Evolutionary conservation across 352 stramenopile genomes (phyloP).

Genomic region (Globisporangium sylvaticum): DNA sequence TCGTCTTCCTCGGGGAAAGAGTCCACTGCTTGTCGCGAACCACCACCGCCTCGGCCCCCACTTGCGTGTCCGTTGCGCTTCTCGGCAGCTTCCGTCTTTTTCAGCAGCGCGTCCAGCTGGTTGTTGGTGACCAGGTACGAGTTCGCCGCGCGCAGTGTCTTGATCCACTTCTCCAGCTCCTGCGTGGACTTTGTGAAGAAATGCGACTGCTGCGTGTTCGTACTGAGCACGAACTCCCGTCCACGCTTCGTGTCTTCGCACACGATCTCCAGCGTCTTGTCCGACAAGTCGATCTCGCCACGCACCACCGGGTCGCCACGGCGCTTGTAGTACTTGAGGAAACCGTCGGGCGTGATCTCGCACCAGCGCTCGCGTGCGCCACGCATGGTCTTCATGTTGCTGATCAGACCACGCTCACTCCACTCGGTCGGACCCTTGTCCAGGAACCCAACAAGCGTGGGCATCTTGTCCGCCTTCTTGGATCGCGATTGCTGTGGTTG

Average conservation of each 20-base stretch:
- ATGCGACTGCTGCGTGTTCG: constrained; percentile 80
- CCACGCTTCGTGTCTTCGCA: constrained; percentile 70
- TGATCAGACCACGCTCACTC: constrained; percentile 70
- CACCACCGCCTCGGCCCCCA: constrained; percentile 3
- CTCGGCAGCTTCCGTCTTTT: constrained; percentile 28
- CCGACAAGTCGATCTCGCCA: constrained; percentile 75
- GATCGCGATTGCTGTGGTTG: constrained; percentile 17
- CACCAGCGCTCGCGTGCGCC: constrained; percentile 83
- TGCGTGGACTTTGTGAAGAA: constrained; percentile 77
- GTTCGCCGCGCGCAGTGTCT: constrained; percentile 66
- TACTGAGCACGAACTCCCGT: constrained; percentile 80
- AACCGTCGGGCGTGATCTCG: constrained; percentile 64
- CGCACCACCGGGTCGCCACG: constrained; percentile 78
- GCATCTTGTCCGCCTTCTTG: constrained; percentile 60
- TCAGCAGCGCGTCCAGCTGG: constrained; percentile 25
- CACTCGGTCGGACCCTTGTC: constrained; percentile 87
- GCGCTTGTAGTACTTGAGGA: constrained; percentile 86
- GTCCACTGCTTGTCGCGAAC: constrained; percentile 25
- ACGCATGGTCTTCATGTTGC: constrained; percentile 85
- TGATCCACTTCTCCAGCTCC: constrained; percentile 78
- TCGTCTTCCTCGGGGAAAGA: constrained; percentile 57
- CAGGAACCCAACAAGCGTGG: constrained; percentile 69
- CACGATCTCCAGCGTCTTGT: constrained; percentile 78
- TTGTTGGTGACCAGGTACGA: constrained; percentile 53
- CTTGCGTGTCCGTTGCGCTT: constrained; percentile 9